Conservation (phyloP, 768 basidiomycete species). For the Amanita exitialis region DNA sequence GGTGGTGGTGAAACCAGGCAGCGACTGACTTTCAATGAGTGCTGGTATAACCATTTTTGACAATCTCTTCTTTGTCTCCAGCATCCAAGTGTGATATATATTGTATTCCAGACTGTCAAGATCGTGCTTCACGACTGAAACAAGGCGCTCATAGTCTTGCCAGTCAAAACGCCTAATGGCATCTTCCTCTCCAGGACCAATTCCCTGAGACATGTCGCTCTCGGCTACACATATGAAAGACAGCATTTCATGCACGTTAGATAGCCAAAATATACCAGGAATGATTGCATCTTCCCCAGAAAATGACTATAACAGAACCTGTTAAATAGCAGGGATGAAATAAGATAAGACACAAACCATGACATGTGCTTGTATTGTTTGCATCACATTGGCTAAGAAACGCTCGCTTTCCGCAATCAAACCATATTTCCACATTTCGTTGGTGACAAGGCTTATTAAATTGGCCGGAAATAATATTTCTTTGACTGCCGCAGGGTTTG, state of each 20-base stretch:
- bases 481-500: conserved; percentile 89
- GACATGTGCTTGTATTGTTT: conserved; percentile 92
- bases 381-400: conserved; percentile 98
- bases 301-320: conserved; percentile 57
- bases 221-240: conserved; percentile 99
- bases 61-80: conserved; percentile 92
- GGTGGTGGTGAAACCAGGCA: conserved; percentile 94
- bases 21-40: conserved; percentile 91
- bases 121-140: conserved; percentile 98
- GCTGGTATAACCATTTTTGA: conserved; percentile 99
- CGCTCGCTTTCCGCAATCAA: conserved; percentile 95
- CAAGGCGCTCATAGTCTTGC: conserved; percentile 93
- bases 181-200: conserved; percentile 92
- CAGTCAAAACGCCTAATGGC: conserved; percentile 90
- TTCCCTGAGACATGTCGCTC: conserved; percentile 95
- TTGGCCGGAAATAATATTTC: conserved; percentile 99
- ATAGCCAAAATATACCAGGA: conserved; percentile 99
- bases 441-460: conserved; percentile 94
- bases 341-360: conserved; percentile 59
- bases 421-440: conserved; percentile 99
- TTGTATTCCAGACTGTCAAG: conserved; percentile 98
- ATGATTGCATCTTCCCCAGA: conserved; percentile 90
- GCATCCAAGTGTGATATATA: conserved; percentile 99
- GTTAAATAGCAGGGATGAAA: conserved; percentile 6
- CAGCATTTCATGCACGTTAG: conserved; percentile 98